A percentile compares a stretch with the other conserved stretches of the same genome.
Conservation (phyloP, 1,284 basidiomycete species). For the Waitea zeae region DNA sequence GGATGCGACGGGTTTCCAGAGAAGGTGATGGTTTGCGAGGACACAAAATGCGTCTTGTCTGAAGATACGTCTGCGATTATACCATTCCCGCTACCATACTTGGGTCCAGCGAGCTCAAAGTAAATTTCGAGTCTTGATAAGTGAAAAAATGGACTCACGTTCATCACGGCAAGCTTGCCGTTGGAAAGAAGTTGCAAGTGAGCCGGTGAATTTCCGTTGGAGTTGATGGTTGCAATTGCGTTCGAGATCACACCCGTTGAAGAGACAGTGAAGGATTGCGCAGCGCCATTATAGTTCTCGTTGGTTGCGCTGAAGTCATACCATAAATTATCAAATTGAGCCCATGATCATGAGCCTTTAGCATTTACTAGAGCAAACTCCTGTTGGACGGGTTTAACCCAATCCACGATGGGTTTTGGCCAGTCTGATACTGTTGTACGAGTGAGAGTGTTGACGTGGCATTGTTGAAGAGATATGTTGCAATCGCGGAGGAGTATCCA, state of each 20-base stretch:
- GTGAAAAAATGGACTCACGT: conserved; percentile 20
- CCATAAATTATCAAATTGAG: no score
- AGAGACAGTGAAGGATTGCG: conserved; percentile 40
- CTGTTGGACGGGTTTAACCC: conserved; percentile 29
- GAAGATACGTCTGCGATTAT: conserved; percentile 28
- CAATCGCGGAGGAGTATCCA: conserved; percentile 39
- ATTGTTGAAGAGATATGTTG: conserved; percentile 40
- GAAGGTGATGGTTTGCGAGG: conserved; percentile 30
- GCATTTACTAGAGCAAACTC: conserved; percentile 43
- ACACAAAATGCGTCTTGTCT: conserved; percentile 23
- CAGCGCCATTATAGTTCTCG: conserved; percentile 22
- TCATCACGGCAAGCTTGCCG: conserved; percentile 40
- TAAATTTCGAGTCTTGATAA: not conserved
- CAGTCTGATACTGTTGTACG: conserved; percentile 27
- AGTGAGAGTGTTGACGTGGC: conserved; percentile 26
- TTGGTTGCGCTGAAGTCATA: no score
- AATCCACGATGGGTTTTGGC: conserved; percentile 39
- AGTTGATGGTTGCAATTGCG: conserved; percentile 25
- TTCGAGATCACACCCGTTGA: no score
- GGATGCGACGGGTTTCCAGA: conserved; percentile 35
- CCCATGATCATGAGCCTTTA: no score
- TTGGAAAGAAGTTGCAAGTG: conserved; percentile 31
- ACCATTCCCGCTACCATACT: conserved; percentile 44
- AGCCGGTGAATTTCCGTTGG: conserved; percentile 33
- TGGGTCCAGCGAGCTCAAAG: not conserved